A percentile compares a stretch with the other conserved stretches of the same genome.
These are phyloP conservation scores for Globisporangium alternatum DNA, from an alignment of 352 stramenopile genomes.

Conservation along the genomic window DNA sequence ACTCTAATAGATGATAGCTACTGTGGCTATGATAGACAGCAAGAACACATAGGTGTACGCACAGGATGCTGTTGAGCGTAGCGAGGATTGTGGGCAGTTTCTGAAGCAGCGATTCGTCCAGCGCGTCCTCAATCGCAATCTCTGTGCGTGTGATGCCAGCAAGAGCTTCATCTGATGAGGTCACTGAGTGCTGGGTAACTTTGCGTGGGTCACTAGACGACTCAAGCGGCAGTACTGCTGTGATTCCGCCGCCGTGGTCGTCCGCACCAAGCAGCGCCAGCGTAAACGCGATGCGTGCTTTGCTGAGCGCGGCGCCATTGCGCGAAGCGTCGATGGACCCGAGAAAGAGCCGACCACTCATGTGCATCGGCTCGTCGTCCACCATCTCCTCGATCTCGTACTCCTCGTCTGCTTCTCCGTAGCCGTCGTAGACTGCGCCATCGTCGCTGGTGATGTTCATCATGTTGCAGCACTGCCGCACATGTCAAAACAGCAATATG, in stretches of 20 bases:
- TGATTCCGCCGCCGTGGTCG: constrained; percentile 1
- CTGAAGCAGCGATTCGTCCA: constrained; percentile 44
- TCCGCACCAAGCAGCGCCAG: constrained; percentile 38
- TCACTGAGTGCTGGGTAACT: too few species aligned
- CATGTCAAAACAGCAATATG: neutral
- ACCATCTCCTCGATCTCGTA: constrained; percentile 53
- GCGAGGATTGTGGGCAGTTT: constrained; percentile 42
- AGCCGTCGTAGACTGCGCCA: neutral
- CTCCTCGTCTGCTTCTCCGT: constrained; percentile 27
- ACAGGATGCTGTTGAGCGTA: constrained; percentile 36
- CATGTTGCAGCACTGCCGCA: neutral
- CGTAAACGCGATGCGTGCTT: constrained; percentile 33
- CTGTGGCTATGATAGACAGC: neutral
- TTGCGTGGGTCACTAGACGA: neutral
- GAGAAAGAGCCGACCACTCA: constrained; percentile 42
- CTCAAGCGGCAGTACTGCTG: neutral
- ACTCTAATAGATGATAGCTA: too few species aligned
- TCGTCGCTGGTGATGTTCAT: neutral
- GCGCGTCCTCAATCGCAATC: constrained; percentile 51
- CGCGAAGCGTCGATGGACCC: constrained; percentile 67
- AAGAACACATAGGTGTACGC: neutral
- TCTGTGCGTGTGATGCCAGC: constrained; percentile 14
- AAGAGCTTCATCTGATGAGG: constrained; percentile 7
- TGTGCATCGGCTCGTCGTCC: constrained; percentile 60
- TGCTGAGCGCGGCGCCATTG: constrained; percentile 36